phyloP scores from a whole-genome alignment of 2,329 filamentous ascomycete genomes.

The Ceratocystis destructans region DNA sequence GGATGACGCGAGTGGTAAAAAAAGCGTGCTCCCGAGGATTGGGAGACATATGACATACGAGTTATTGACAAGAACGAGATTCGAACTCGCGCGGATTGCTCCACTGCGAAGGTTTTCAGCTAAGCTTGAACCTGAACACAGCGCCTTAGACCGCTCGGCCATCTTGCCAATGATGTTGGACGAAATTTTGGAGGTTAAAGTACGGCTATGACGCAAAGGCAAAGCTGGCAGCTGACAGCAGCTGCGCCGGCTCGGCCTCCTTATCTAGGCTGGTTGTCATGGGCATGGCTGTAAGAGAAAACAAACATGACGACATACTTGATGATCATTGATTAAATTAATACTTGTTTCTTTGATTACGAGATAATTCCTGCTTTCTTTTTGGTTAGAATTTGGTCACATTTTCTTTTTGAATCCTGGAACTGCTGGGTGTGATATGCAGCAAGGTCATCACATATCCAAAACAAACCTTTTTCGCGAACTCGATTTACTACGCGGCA shows the following conservation, averaged over 20 bases:
- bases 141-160: no score
- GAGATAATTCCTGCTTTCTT: neutral
- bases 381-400: neutral
- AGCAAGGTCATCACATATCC: neutral
- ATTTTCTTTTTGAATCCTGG: neutral
- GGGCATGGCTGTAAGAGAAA: neutral
- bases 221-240: neutral
- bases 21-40: no score
- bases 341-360: neutral
- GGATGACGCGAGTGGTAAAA: no score
- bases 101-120: conserved; percentile 15
- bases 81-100: conserved; percentile 20
- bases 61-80: conserved; percentile 24
- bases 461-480: conserved; percentile 5
- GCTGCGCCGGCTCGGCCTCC: neutral
- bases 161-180: neutral
- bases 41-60: no score
- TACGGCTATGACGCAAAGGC: neutral
- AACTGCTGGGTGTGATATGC: neutral
- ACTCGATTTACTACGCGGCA: neutral
- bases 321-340: neutral
- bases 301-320: neutral
- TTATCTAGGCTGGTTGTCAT: neutral
- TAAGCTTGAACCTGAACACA: no score
- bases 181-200: neutral